Evolutionary conservation across 331 rosid genomes (phyloP).

Genomic region (Pyrus hybrid): DNA sequence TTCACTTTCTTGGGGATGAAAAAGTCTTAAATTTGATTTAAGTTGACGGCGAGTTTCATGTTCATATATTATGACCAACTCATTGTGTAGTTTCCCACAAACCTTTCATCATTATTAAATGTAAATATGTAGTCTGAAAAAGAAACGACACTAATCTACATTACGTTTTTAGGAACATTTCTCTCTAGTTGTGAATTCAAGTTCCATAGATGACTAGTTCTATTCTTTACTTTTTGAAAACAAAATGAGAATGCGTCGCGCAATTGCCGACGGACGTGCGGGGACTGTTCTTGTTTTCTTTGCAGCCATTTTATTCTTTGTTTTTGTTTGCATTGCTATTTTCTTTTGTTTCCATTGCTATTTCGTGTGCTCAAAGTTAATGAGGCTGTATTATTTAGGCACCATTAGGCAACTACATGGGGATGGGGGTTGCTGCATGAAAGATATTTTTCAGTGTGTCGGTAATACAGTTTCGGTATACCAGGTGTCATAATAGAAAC

Average conservation of each 20-base stretch:
- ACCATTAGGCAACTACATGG: background rate
- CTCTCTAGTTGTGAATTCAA: too few relatives aligned
- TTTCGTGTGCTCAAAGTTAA: background rate
- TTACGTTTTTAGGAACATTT: background rate
- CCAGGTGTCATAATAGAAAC: too few relatives aligned
- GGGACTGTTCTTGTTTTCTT: background rate
- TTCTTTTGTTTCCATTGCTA: slow-evolving; percentile 4
- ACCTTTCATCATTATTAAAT: too few relatives aligned
- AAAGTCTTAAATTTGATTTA: background rate
- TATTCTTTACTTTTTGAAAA: background rate
- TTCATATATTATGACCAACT: too few relatives aligned
- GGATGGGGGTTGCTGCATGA: background rate
- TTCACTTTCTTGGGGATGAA: rapidly evolving
- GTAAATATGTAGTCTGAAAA: background rate
- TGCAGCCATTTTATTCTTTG: slow-evolving; percentile 14
- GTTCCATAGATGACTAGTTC: too few relatives aligned
- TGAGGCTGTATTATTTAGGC: background rate
- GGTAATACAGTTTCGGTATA: too few relatives aligned
- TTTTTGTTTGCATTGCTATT: slow-evolving; percentile 9
- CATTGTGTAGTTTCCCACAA: background rate
- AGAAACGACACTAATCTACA: background rate
- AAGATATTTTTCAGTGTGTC: too few relatives aligned
- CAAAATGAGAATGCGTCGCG: background rate
- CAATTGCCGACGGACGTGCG: background rate
- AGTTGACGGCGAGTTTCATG: background rate